Evolutionary conservation across 768 basidiomycete species (phyloP).

Genomic region (Rhizopogon vinicolor): DNA sequence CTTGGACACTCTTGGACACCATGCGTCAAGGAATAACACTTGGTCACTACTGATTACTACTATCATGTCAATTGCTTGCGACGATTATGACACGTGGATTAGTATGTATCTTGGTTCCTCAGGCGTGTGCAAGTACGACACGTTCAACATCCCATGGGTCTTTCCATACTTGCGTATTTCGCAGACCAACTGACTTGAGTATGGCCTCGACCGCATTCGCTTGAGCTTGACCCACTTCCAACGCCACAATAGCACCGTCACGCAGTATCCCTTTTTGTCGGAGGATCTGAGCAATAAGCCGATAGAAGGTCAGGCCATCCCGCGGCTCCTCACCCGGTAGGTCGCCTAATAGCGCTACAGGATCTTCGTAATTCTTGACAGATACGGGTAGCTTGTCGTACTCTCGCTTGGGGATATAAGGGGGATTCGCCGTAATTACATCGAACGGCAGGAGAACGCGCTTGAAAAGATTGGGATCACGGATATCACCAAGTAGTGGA

Average conservation of each 20-base stretch:
- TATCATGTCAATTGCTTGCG: neutral
- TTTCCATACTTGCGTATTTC: conserved; percentile 60
- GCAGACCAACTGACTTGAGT: conserved; percentile 45
- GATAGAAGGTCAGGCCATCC: conserved; percentile 67
- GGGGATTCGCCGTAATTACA: conserved; percentile 80
- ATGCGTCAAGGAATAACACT: neutral
- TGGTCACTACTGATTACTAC: neutral
- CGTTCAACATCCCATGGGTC: conserved; percentile 80
- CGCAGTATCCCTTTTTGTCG: conserved; percentile 47
- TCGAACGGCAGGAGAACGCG: conserved; percentile 53
- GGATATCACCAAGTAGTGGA: conserved; percentile 44
- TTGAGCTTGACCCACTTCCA: conserved; percentile 80
- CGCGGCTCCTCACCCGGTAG: conserved; percentile 30
- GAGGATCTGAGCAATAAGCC: conserved; percentile 61
- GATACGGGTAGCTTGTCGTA: conserved; percentile 61
- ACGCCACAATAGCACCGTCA: conserved; percentile 52
- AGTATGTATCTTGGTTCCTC: conserved; percentile 9
- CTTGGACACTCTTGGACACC: neutral
- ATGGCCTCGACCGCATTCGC: conserved; percentile 58
- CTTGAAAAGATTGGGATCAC: conserved; percentile 15
- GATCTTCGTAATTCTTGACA: conserved; percentile 79
- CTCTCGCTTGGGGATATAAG: conserved; percentile 72
- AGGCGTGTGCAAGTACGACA: conserved; percentile 56
- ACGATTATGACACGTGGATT: neutral
- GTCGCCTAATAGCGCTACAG: conserved; percentile 76